These are phyloP conservation scores for Lumnitzera littorea DNA, from an alignment of 345 rosid species.

Conservation along the genomic window DNA sequence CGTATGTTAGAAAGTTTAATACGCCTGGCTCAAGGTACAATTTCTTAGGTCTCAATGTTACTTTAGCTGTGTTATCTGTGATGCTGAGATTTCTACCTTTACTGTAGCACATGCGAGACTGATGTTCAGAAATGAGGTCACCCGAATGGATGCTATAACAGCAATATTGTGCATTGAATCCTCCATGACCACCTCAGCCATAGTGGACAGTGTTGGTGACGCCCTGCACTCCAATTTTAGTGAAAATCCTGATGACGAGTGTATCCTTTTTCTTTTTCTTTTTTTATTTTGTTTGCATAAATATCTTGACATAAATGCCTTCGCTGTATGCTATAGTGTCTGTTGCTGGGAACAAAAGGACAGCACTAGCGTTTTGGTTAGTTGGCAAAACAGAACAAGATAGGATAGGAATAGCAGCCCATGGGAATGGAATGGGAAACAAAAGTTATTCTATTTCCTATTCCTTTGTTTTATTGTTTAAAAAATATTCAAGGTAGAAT, in stretches of 20 bases:
- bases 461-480: no score
- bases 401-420: no score
- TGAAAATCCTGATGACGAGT: slow-evolving; percentile 73
- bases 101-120: slow-evolving; percentile 88
- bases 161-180: slow-evolving; percentile 91
- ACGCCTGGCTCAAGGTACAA: slow-evolving; percentile 87
- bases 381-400: no score
- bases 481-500: no score
- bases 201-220: slow-evolving; percentile 79
- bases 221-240: slow-evolving; percentile 88
- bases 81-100: background rate
- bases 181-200: slow-evolving; percentile 91
- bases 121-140: slow-evolving; percentile 92
- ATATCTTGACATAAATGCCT: background rate
- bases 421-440: no score
- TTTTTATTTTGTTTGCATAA: background rate
- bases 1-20: slow-evolving; percentile 97
- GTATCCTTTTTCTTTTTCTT: slow-evolving; percentile 53
- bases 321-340: no score
- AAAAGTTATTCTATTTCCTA: no score
- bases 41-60: background rate
- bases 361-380: no score
- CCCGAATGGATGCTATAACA: slow-evolving; percentile 71
- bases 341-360: no score
- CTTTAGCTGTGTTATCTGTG: no score